Conservation (phyloP, 306 rosid genomes). For the Rosa lucieae region DNA sequence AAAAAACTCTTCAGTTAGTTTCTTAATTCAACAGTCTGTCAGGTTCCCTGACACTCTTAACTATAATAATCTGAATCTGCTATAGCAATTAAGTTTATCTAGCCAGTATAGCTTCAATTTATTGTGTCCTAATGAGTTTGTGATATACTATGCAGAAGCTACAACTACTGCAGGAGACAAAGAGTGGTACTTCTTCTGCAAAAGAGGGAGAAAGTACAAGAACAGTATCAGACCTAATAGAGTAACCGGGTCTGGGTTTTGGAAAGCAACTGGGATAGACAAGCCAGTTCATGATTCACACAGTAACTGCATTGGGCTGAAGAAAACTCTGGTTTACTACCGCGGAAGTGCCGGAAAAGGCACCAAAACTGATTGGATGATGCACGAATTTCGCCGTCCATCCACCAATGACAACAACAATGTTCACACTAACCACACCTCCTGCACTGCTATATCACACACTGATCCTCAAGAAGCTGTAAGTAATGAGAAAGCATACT, state of each 20-base stretch:
- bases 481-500: slow-evolving; percentile 20
- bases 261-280: slow-evolving; percentile 97
- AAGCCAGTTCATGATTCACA: slow-evolving; percentile 46
- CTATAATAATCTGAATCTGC: neutral
- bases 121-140: neutral
- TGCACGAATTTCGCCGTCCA: slow-evolving; percentile 96
- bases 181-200: slow-evolving; percentile 81
- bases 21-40: neutral
- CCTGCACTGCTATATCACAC: neutral
- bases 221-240: slow-evolving; percentile 86
- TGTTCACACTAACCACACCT: neutral
- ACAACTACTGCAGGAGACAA: slow-evolving; percentile 49
- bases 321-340: slow-evolving; percentile 84
- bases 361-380: slow-evolving; percentile 97
- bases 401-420: slow-evolving; percentile 15
- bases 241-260: slow-evolving; percentile 82
- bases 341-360: slow-evolving; percentile 93
- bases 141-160: slow-evolving; percentile 32
- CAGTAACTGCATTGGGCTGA: slow-evolving; percentile 68
- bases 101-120: neutral
- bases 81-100: neutral
- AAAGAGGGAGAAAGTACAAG: slow-evolving; percentile 89
- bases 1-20: neutral
- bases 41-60: neutral
- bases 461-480: slow-evolving; percentile 61